These are phyloP conservation scores for Leptographium wingfieldii DNA, from an alignment of 2,329 filamentous ascomycete species.

Conservation along the genomic window DNA sequence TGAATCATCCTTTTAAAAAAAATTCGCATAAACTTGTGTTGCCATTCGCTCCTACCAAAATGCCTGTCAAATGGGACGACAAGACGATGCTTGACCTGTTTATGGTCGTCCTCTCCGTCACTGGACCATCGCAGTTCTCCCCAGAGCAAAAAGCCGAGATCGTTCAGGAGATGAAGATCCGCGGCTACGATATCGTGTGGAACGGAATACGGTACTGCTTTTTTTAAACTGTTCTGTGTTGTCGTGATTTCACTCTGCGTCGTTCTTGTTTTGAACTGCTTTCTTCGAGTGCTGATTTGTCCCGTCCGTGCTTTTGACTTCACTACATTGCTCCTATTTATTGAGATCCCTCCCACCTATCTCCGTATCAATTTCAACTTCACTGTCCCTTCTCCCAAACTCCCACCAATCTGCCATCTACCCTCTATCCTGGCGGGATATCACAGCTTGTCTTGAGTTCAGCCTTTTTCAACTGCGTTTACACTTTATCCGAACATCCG, in stretches of 20 bases:
- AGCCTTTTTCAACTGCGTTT: not conserved
- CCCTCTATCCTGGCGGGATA: not conserved
- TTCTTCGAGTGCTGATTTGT: not conserved
- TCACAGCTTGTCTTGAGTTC: too few relatives aligned
- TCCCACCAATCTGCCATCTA: not conserved
- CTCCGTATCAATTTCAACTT: not conserved
- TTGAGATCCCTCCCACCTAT: not conserved
- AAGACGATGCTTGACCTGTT: slow-evolving; percentile 18
- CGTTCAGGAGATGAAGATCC: slow-evolving; percentile 12
- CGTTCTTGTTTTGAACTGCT: not conserved
- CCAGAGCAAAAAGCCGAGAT: slow-evolving; percentile 16
- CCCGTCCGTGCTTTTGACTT: not conserved
- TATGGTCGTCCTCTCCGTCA: slow-evolving; percentile 14
- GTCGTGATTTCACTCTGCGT: not conserved
- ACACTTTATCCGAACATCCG: not conserved
- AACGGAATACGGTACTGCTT: slow-evolving; percentile 22
- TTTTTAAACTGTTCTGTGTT: slow-evolving; percentile 2
- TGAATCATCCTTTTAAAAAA: not conserved
- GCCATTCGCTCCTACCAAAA: slow-evolving; percentile 5
- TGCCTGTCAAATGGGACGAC: slow-evolving; percentile 19
- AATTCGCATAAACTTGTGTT: not conserved
- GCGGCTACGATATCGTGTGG: slow-evolving; percentile 19
- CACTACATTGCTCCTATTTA: not conserved
- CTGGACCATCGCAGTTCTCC: slow-evolving; percentile 8
- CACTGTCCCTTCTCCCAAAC: not conserved